Conservation (phyloP, 2,329 filamentous ascomycete species). For the Beauveria brongniartii region DNA sequence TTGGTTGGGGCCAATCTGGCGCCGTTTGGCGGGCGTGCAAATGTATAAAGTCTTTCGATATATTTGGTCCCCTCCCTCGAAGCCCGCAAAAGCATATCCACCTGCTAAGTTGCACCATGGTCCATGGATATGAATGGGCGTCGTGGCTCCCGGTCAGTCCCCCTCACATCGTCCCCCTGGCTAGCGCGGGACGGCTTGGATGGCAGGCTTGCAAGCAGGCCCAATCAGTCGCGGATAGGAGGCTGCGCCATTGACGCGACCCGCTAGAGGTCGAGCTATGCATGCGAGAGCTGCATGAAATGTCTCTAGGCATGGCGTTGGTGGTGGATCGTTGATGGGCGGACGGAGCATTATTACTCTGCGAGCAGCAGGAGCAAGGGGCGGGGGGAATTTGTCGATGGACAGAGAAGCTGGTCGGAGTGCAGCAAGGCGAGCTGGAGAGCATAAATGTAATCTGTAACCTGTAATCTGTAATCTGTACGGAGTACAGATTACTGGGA, state of each 20-base stretch:
- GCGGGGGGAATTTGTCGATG: not conserved
- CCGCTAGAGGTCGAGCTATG: slow-evolving; percentile 6
- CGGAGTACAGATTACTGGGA: no score
- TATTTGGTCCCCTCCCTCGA: not conserved
- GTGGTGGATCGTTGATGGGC: slow-evolving; percentile 5
- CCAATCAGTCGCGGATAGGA: slow-evolving; percentile 2
- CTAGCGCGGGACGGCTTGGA: slow-evolving; percentile 4
- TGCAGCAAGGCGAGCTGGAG: not conserved
- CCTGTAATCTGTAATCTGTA: no score
- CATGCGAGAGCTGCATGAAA: slow-evolving; percentile 10
- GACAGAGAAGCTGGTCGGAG: not conserved
- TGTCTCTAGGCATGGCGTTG: slow-evolving; percentile 8
- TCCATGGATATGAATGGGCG: not conserved
- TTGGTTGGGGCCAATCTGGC: not conserved
- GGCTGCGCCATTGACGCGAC: slow-evolving; percentile 2
- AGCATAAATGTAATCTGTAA: no score
- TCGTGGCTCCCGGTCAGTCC: slow-evolving; percentile 1
- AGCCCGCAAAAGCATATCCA: not conserved
- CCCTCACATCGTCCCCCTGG: slow-evolving; percentile 3
- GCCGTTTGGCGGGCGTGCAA: not conserved
- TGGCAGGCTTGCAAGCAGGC: not conserved
- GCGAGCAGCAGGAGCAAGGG: not conserved
- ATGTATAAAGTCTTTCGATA: not conserved
- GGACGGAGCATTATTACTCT: not conserved
- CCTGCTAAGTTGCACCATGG: not conserved